Conservation (phyloP, 1,284 basidiomycete genomes). For the Naganishia albida region DNA sequence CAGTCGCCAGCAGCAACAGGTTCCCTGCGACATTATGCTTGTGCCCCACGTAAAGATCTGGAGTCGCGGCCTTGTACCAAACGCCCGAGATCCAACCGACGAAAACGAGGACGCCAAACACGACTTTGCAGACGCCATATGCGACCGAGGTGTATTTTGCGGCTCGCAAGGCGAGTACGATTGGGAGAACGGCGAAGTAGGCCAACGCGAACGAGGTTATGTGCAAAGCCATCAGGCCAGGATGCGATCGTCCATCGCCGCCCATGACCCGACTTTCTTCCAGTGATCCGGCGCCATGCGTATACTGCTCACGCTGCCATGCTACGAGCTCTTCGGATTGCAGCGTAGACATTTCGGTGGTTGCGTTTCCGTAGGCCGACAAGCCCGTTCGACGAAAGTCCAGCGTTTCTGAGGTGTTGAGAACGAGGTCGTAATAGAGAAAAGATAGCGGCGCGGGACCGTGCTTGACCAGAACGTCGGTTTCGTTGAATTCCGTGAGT, state of each 20-base stretch:
- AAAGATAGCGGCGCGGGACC: constrained; percentile 24
- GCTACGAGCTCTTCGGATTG: constrained; percentile 40
- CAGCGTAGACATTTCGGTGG: constrained; percentile 44
- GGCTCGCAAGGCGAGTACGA: constrained; percentile 36
- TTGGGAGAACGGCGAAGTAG: constrained; percentile 47
- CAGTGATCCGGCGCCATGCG: constrained; percentile 3
- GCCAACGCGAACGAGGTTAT: constrained; percentile 40
- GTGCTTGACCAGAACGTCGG: constrained; percentile 18
- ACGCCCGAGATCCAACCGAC: constrained; percentile 46
- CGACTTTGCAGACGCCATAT: constrained; percentile 13
- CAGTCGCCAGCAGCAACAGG: constrained; percentile 43
- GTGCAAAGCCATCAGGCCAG: constrained; percentile 43
- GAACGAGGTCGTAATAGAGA: constrained; percentile 28
- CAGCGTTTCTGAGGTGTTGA: constrained; percentile 11
- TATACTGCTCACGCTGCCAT: constrained; percentile 40
- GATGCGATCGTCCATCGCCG: constrained; percentile 36
- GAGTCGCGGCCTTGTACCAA: constrained; percentile 44
- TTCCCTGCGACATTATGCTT: constrained; percentile 42
- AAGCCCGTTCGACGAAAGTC: constrained; percentile 20
- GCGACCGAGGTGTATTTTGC: constrained; percentile 33
- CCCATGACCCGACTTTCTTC: constrained; percentile 21
- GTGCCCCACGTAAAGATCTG: constrained; percentile 48
- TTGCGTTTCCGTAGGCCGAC: constrained; percentile 46
- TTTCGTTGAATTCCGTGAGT: constrained; percentile 28
- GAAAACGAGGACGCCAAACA: constrained; percentile 7